A percentile compares a stretch with the other conserved stretches of the same genome.
phyloP scores from a whole-genome alignment of 2,329 filamentous ascomycete species.

The Pseudogymnoascus sp. region DNA sequence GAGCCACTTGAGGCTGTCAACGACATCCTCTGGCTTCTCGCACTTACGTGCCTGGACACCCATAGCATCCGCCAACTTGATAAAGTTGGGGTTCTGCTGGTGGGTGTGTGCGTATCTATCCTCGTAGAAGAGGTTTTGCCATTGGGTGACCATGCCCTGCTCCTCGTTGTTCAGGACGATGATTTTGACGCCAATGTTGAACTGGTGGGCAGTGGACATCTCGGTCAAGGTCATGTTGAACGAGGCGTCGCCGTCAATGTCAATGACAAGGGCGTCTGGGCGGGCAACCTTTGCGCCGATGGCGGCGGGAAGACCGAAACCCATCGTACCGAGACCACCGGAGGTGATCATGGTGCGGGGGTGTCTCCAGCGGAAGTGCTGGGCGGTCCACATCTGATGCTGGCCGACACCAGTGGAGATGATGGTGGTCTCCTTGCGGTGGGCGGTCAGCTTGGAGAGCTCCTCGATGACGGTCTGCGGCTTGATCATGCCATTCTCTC shows the following conservation, averaged over 20 bases:
- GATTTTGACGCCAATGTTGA: conserved; percentile 93
- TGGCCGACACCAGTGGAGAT: conserved; percentile 94
- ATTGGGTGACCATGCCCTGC: conserved; percentile 98
- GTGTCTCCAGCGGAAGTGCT: conserved; percentile 91
- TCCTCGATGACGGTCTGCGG: conserved; percentile 88
- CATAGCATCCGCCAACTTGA: conserved; percentile 89
- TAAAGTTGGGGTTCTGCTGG: conserved; percentile 91
- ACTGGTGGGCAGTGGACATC: conserved; percentile 84
- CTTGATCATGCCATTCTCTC: conserved; percentile 74
- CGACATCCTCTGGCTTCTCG: conserved; percentile 65
- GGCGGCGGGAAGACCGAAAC: conserved; percentile 84
- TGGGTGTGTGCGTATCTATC: conserved; percentile 89
- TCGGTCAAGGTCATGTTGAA: conserved; percentile 99
- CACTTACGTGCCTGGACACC: conserved; percentile 66
- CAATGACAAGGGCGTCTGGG: conserved; percentile 58
- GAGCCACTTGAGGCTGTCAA: conserved; percentile 76
- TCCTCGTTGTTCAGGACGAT: conserved; percentile 95
- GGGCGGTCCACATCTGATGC: conserved; percentile 98
- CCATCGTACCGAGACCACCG: conserved; percentile 93
- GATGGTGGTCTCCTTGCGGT: conserved; percentile 74
- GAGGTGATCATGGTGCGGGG: conserved; percentile 94
- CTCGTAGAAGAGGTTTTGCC: conserved; percentile 96
- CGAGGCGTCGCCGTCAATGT: conserved; percentile 97
- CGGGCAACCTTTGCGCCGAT: conserved; percentile 88
- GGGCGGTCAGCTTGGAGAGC: conserved; percentile 72